Conservation (phyloP, 352 stramenopile genomes). For the Phytophthora quininea region DNA sequence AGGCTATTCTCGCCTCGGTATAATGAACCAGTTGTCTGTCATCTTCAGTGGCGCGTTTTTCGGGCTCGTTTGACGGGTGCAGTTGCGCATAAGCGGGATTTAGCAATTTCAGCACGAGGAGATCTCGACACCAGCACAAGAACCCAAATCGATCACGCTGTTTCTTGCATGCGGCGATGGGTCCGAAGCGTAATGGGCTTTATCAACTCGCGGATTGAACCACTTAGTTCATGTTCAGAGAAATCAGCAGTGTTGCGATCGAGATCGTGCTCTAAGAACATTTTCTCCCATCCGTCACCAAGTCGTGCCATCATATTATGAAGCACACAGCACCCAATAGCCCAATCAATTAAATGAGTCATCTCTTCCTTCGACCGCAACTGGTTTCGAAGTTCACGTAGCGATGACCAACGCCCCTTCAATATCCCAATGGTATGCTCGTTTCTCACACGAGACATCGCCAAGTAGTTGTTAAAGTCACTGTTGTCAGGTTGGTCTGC, state of each 20-base stretch:
- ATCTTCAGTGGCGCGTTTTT: too few species aligned
- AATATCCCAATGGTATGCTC: background rate
- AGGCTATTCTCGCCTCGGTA: too few species aligned
- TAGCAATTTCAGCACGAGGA: too few species aligned
- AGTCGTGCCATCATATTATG: background rate
- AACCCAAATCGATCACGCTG: background rate
- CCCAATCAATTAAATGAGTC: background rate
- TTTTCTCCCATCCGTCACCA: background rate
- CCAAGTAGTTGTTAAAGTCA: slow-evolving; percentile 1
- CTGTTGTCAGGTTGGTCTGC: background rate
- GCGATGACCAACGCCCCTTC: background rate
- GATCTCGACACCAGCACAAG: too few species aligned
- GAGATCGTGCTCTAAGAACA: background rate
- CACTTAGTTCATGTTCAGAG: background rate
- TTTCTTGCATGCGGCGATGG: background rate
- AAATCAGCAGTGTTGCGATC: background rate
- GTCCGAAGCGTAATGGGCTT: background rate
- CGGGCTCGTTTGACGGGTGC: too few species aligned
- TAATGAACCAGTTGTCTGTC: too few species aligned
- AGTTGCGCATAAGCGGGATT: too few species aligned
- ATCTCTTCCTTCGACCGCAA: background rate
- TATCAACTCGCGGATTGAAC: background rate
- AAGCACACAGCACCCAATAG: background rate
- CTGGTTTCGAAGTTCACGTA: background rate
- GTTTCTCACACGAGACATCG: background rate